phyloP scores from a whole-genome alignment of 345 rosid species.

The Eucalyptus coolabah region DNA sequence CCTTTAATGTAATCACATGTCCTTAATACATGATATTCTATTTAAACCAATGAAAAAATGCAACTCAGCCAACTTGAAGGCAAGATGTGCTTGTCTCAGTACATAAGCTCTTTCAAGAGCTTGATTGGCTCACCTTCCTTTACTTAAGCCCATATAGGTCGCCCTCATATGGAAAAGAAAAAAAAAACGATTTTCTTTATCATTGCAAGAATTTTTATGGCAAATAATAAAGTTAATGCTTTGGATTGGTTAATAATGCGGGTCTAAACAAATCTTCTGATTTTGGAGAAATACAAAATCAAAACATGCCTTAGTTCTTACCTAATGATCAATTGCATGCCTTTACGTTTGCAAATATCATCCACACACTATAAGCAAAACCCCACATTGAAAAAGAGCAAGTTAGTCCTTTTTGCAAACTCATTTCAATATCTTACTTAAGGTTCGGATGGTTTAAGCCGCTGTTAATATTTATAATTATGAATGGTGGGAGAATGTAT shows the following conservation, averaged over 20 bases:
- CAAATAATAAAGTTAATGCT: too few relatives aligned
- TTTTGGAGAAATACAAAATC: background rate
- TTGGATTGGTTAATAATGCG: fast-evolving
- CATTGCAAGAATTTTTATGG: fast-evolving
- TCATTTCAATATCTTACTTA: too few relatives aligned
- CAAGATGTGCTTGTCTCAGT: background rate
- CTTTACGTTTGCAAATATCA: background rate
- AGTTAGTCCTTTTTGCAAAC: background rate
- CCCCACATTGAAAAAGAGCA: background rate
- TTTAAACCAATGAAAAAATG: background rate
- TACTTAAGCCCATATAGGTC: background rate
- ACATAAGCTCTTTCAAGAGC: background rate
- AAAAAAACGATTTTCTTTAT: background rate
- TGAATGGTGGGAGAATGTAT: fast-evolving
- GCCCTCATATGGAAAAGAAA: background rate
- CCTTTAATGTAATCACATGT: fast-evolving
- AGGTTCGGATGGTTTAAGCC: fast-evolving
- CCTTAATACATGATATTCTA: background rate
- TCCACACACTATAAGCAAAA: background rate
- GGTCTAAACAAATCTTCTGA: background rate
- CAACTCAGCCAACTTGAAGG: background rate
- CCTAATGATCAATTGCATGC: background rate
- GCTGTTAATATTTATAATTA: fast-evolving
- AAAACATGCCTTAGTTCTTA: background rate
- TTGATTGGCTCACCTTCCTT: background rate